Evolutionary conservation across 208 protist genomes (phyloP).

Genomic region (Acanthamoeba healyi): DNA sequence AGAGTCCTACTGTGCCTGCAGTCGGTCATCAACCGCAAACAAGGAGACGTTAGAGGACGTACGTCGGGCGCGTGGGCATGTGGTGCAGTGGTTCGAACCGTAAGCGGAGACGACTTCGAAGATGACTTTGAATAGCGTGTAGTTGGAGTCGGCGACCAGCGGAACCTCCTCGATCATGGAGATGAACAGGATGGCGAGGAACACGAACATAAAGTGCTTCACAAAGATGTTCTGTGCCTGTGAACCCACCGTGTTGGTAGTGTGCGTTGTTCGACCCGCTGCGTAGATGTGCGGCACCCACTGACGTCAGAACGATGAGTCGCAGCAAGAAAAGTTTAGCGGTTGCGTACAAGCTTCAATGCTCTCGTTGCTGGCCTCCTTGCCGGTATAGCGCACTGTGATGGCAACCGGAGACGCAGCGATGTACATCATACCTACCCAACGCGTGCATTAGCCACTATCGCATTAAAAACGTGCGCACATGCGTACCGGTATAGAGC

Average conservation of each 20-base stretch:
- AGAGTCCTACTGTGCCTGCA: conserved; percentile 35
- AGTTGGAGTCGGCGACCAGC: conserved; percentile 20
- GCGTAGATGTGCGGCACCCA: neutral
- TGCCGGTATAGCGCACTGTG: conserved; percentile 34
- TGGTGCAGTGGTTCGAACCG: neutral
- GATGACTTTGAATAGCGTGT: conserved; percentile 43
- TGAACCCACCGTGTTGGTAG: conserved; percentile 38
- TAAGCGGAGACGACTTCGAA: conserved; percentile 72
- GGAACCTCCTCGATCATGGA: conserved; percentile 28
- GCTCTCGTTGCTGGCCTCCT: neutral
- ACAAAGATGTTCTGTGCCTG: conserved; percentile 54
- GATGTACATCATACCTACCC: conserved; percentile 69
- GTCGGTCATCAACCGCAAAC: neutral
- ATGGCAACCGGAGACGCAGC: conserved; percentile 40
- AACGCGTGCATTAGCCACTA: neutral
- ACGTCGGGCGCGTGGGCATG: neutral
- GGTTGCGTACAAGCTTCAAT: neutral
- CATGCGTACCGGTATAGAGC: neutral
- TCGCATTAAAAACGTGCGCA: neutral
- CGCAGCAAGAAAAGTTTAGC: no score
- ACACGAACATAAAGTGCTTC: conserved; percentile 8
- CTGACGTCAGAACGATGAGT: neutral
- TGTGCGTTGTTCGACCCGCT: neutral
- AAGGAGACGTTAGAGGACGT: neutral
- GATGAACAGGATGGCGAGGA: conserved; percentile 41